Percentiles rank a stretch among this genome's conserved stretches.
phyloP scores from a whole-genome alignment of 805 yeast species.

The Metschnikowia aberdeeniae region DNA sequence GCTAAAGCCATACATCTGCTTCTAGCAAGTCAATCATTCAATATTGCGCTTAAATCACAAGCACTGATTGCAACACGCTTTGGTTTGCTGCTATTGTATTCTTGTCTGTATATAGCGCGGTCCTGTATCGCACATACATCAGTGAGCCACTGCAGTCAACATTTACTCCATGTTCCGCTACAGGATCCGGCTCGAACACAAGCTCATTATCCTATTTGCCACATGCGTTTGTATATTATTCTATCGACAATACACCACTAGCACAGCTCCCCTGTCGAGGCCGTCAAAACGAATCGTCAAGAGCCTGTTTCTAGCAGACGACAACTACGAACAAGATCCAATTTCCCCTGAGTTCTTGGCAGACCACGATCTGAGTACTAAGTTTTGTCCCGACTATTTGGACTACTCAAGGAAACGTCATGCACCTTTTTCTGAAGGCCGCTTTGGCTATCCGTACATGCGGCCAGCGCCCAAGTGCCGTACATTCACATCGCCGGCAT shows the following conservation, averaged over 20 bases:
- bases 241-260: background rate
- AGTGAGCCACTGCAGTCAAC: background rate
- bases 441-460: conserved; percentile 60
- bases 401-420: conserved; percentile 55
- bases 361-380: conserved; percentile 17
- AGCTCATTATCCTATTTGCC: background rate
- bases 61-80: background rate
- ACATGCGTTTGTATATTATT: background rate
- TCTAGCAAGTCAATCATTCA: too few relatives aligned
- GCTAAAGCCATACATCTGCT: too few relatives aligned
- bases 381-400: conserved; percentile 57
- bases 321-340: background rate
- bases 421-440: conserved; percentile 56
- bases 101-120: too few relatives aligned
- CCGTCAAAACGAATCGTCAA: background rate
- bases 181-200: background rate
- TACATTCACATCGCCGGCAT: conserved; percentile 59
- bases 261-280: background rate
- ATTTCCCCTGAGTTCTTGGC: conserved; percentile 17
- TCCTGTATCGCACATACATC: background rate
- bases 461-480: conserved; percentile 71
- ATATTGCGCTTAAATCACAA: too few relatives aligned
- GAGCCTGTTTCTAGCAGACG: conserved; percentile 4
- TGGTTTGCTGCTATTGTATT: background rate
- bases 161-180: background rate